Base-by-base conservation (phyloP, 1,284 basidiomycete genomes). In the Sphaerobolus stellatus region DNA sequence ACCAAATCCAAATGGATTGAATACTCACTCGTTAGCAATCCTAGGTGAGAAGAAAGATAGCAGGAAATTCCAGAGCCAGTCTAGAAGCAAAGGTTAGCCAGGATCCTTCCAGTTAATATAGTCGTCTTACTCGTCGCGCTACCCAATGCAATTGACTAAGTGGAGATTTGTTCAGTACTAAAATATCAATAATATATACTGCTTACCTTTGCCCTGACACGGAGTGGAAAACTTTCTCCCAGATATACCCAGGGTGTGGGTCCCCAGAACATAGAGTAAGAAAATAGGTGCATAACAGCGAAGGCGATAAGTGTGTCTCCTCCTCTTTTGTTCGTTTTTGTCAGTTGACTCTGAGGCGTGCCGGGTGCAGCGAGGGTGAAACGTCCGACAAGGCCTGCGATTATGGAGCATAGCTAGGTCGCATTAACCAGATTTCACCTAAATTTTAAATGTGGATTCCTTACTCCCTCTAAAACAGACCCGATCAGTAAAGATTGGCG, bases 21-120 rank as follows among this genome's bases (percentile, higher is more conserved):
- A 54, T 47, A 59, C 63, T n/a, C 58, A 65, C 63, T 75, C 64
- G 41, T 66, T 75, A 2, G 86, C 84, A 59, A 90, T 88, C 41
- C 81, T 75, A 5, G 84, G 83, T 1, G 82, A 73, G 66, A 88
- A 89, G 78, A 83, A 88, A 4, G 76, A 73, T 31, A 89, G 75
- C n/a, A 90, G 70, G 72, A 89, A 89, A 70, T 90, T 88, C 84
- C 82, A 86, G 36, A 86, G 48, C 85, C 83, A 85, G 64, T 77
- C 70, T 67, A 34, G 51, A 2, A 70, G 70, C 56, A 50, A 30
- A 18, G 16, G 8, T 25, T 25, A 60, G 18, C 18, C 5, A 36
- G n/a, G 7, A 18, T 2, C 18, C 43, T 16, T 20, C 18, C n/a
- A 29, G 2, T 13, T 34, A 18, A 52, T 4, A 34, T 4, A 40